Base-by-base conservation (phyloP, 1,284 basidiomycete species). In the Stygiomarasmius scandens region DNA sequence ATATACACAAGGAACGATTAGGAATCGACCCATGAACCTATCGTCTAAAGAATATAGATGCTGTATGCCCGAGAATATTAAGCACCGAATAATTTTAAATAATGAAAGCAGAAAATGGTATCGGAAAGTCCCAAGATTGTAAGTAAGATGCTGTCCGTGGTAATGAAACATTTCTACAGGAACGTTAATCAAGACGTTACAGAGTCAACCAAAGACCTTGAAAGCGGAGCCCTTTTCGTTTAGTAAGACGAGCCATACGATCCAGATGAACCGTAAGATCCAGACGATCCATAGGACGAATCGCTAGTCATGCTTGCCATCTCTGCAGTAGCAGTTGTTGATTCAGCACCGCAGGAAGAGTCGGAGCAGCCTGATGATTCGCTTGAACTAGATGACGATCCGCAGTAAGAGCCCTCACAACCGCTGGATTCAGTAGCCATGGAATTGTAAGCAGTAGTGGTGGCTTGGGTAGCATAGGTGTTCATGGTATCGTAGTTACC, bases 401-500 rank as follows among this genome's bases (percentile, higher is more conserved):
- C 58, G 47, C 36, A 59, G 41, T 47, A 56, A 24, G 61, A 65
- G 9, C 55, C 56, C 44, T 52, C 55, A 14, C 64, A 68, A 12
- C 54, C 56, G 56, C 20, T 53, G 14, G 45, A 46, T 43, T 46
- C 4, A 6, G 55, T 41, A 5, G 47, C 46, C 36, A 32, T 32
- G 38, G 47, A 52, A 23, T 48, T 47, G 5, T 29, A 44, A 20
- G 58, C 41, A 47, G 45, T 36, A 16, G 51, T 36, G 11, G 51
- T 55, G 14, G 54, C 48, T 19, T 38, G 38, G 38, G 67, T 64
- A 56, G 74, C 76, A 63, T 86, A 86, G 12, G 82, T 82, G 71
- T 83, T 84, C 64, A 72, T 74, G 55, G 58, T 62, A 73, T 81
- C 74, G 74, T 73, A 76, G 74, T 82, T 86, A 22, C 84, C 83